These are phyloP conservation scores for Olyra latifolia DNA, from an alignment of 176 grass and related monocot species.

Conservation along the genomic window DNA sequence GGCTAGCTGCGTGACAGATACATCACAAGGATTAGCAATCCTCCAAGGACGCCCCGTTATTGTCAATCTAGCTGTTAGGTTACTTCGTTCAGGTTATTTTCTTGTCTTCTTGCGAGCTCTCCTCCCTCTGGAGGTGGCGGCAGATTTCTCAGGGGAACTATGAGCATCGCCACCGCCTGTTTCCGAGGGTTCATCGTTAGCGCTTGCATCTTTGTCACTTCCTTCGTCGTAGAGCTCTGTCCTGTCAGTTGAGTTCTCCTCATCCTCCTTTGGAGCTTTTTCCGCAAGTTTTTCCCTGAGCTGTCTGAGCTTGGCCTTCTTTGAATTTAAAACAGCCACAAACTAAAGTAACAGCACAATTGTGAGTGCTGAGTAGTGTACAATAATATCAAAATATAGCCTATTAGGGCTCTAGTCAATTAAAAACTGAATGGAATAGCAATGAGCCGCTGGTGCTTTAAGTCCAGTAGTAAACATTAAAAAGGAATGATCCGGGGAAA, in stretches of 20 bases:
- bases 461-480: background rate
- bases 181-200: constrained; percentile 47
- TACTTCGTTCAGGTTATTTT: background rate
- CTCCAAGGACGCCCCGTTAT: background rate
- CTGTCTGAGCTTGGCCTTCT: constrained; percentile 84
- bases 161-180: constrained; percentile 36
- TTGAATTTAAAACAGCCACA: constrained; percentile 79
- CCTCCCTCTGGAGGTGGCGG: constrained; percentile 9
- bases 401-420: background rate
- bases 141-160: constrained; percentile 43
- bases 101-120: constrained; percentile 42
- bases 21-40: background rate
- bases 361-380: constrained; percentile 6
- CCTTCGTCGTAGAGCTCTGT: constrained; percentile 55
- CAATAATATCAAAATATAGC: background rate
- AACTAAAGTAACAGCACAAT: constrained; percentile 52
- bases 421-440: background rate
- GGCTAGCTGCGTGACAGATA: background rate
- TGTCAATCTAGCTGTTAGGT: constrained; percentile 14
- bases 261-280: constrained; percentile 50
- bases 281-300: constrained; percentile 54
- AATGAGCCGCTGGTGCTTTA: background rate
- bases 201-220: constrained; percentile 45
- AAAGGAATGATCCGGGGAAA: background rate
- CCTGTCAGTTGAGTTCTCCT: constrained; percentile 61